Conservation (phyloP, 1,284 basidiomycete species). For the Abortiporus biennis region DNA sequence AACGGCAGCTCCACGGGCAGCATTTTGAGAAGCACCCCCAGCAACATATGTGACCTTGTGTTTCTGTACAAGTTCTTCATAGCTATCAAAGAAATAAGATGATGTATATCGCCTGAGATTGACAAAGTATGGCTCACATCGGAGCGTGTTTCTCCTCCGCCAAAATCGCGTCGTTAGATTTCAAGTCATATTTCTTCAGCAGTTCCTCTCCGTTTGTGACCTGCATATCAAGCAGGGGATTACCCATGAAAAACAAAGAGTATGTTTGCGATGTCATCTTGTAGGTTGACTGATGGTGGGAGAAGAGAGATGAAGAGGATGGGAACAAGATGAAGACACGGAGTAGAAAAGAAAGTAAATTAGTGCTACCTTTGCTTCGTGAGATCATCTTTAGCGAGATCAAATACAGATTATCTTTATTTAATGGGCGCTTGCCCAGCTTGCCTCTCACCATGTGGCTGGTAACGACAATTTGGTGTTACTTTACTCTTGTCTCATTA, state of each 20-base stretch:
- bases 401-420: too few species aligned
- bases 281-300: too few species aligned
- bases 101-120: constrained; percentile 3
- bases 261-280: constrained; percentile 27
- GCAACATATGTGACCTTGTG: constrained; percentile 88
- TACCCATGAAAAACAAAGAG: constrained; percentile 78
- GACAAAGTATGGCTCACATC: constrained; percentile 50
- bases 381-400: too few species aligned
- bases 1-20: constrained; percentile 93
- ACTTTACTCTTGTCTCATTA: background rate
- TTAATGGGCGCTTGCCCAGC: too few species aligned
- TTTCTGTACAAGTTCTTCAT: constrained; percentile 82
- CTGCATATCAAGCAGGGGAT: constrained; percentile 89
- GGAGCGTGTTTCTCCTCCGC: constrained; percentile 85
- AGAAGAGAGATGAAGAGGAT: constrained; percentile 4
- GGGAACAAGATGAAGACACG: constrained; percentile 1
- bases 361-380: too few species aligned
- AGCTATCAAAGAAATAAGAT: constrained; percentile 42
- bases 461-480: too few species aligned
- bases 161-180: constrained; percentile 95
- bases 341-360: too few species aligned
- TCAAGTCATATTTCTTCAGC: constrained; percentile 88
- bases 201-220: constrained; percentile 80
- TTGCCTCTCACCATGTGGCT: too few species aligned
- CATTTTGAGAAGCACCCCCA: constrained; percentile 95